Base-by-base conservation (phyloP, 2,329 filamentous ascomycete genomes). In the Microcyclosporella mali region DNA sequence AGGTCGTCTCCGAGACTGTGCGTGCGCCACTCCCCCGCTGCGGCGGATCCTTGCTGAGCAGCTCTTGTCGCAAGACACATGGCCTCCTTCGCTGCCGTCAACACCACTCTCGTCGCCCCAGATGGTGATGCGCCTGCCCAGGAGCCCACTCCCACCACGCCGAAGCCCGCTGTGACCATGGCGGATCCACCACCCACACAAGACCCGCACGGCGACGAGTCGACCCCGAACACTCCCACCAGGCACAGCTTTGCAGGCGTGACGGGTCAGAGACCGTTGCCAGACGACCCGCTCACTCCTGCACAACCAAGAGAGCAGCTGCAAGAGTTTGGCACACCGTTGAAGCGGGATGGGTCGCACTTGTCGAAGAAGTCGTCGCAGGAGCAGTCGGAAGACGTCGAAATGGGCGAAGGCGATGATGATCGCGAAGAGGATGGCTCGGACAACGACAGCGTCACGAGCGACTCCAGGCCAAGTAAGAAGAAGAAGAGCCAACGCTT, bases 401-500 rank as follows among this genome's bases (percentile, higher is more conserved):
- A 87, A 46, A 86, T 88, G 76, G 60, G 55, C 12, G 83, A 83
- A 30, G 81, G 82, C 8, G 84, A 86, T 41, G 80, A 73, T 30
- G 82, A 84, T 9, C 85, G 87, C 43, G 81, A 75, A 39, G 84
- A 85, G 17, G 69, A 71, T 19, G 70, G 58, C 2, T 73, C 70
- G 8, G 71, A 74, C 55, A 69, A 71, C 39, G 72, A 74, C 18
- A 74, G 71, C 49, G 65, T 65, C 11, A 67, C 62, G 12, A 71
- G 69, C 49, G 71, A 73, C 25, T 85, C 84, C 10, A 85, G 87
- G 47, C 84, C 85, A 7, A 82, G 77, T 40, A 94, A 94, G 70
- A 97, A 95, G 77, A 95, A 95, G 70, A 95, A 95, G 66, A 88
- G 88, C 0, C 88, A 95, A 64, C 81, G 88, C 34, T 98, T 98